phyloP scores from a whole-genome alignment of 2,329 filamentous ascomycete species.

The Camptophora hylomeconis region DNA sequence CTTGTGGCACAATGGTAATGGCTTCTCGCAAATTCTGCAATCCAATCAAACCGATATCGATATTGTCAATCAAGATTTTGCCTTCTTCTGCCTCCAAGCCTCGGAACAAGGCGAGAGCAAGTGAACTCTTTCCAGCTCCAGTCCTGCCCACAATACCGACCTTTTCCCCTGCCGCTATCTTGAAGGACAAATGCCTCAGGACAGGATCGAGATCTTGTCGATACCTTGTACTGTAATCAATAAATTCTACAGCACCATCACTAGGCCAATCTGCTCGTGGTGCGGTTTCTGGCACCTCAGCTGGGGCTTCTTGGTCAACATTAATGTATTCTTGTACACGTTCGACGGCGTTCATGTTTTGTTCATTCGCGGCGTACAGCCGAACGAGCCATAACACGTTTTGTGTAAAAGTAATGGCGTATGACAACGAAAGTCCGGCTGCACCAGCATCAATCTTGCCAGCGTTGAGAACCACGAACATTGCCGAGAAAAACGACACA shows the following conservation, averaged over 20 bases:
- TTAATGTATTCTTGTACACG: constrained; percentile 95
- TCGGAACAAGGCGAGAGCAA: constrained; percentile 85
- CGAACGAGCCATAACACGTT: constrained; percentile 94
- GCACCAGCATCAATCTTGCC: constrained; percentile 79
- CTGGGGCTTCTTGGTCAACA: constrained; percentile 79
- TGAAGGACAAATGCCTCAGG: constrained; percentile 70
- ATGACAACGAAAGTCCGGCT: constrained; percentile 85
- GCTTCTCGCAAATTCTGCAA: constrained; percentile 85
- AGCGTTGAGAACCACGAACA: constrained; percentile 75
- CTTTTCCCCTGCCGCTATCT: constrained; percentile 75
- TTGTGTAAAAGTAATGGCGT: constrained; percentile 92
- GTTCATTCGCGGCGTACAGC: constrained; percentile 86
- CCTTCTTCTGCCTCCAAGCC: constrained; percentile 83
- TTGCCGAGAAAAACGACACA: constrained; percentile 85
- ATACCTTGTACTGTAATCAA: constrained; percentile 80
- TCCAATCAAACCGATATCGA: constrained; percentile 84
- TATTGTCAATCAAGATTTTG: constrained; percentile 75
- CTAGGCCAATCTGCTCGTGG: constrained; percentile 75
- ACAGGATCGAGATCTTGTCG: constrained; percentile 78
- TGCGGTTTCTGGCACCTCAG: constrained; percentile 63
- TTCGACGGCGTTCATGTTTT: constrained; percentile 99
- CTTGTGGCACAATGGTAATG: constrained; percentile 95
- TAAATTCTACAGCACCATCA: constrained; percentile 74
- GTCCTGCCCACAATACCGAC: constrained; percentile 93
- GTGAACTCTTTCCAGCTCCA: constrained; percentile 89